Percentiles rank a stretch among this genome's conserved stretches.
Evolutionary conservation across 2,329 filamentous ascomycete species (phyloP).

Genomic region (Lasiodiplodia sp.): DNA sequence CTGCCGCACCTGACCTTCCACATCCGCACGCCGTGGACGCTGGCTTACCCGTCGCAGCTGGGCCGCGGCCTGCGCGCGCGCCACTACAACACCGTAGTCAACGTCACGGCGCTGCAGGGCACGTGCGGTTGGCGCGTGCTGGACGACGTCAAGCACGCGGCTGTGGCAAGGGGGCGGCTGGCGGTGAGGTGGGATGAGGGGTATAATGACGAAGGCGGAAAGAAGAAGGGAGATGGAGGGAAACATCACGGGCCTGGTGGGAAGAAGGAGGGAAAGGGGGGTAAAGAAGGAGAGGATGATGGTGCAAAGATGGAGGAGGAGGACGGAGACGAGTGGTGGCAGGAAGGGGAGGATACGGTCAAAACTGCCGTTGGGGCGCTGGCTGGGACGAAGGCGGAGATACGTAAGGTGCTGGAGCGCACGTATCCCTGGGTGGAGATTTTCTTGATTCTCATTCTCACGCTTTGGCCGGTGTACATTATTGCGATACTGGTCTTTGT

Average conservation of each 20-base stretch:
- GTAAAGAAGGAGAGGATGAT: not conserved
- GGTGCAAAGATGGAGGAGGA: not conserved
- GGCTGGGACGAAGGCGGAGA: not conserved
- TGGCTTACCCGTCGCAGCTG: not conserved
- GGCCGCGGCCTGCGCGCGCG: not conserved
- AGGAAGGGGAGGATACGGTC: not conserved
- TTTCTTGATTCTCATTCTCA: not conserved
- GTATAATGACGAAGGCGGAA: too few species aligned
- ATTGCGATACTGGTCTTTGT: not conserved
- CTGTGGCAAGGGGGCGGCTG: not conserved
- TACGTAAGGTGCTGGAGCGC: not conserved
- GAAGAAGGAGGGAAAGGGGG: not conserved
- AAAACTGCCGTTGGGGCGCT: not conserved
- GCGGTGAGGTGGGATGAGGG: not conserved
- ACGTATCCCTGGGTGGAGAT: slow-evolving; percentile 6
- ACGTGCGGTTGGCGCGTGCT: not conserved
- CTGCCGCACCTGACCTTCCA: not conserved
- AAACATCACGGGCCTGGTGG: not conserved
- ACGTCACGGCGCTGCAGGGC: not conserved
- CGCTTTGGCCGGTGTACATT: not conserved
- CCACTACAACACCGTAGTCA: not conserved
- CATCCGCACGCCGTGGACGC: slow-evolving; percentile 7
- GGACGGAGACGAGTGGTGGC: not conserved
- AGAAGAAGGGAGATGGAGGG: too few species aligned
- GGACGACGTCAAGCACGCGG: not conserved